These are phyloP conservation scores for Tothia fuscella DNA, from an alignment of 2,329 filamentous ascomycete species.

Conservation along the genomic window DNA sequence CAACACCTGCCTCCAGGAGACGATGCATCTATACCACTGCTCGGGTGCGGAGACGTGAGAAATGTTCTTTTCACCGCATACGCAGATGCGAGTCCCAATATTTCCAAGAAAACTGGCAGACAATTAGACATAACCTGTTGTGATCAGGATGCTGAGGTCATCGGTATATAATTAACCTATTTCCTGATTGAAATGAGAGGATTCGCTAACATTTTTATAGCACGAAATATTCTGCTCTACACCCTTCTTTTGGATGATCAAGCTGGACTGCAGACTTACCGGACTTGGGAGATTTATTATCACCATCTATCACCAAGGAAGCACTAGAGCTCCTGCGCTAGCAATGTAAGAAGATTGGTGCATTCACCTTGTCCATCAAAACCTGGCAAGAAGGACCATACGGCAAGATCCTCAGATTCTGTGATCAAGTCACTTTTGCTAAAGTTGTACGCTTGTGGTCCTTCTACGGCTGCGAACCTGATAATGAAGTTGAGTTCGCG, in stretches of 20 bases:
- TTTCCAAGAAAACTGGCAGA: neutral
- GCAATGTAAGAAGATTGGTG: conserved; percentile 35
- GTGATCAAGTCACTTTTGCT: conserved; percentile 35
- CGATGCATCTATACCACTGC: conserved; percentile 38
- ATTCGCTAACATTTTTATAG: no score
- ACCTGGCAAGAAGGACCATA: conserved; percentile 37
- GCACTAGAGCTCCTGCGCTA: conserved; percentile 26
- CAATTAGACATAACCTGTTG: conserved; percentile 45
- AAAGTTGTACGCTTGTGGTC: conserved; percentile 32
- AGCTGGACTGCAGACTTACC: no score
- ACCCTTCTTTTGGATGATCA: no score
- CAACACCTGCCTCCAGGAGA: conserved; percentile 36
- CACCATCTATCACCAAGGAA: conserved; percentile 34
- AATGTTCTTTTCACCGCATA: conserved; percentile 41
- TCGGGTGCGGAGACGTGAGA: conserved; percentile 46
- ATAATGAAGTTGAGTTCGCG: no score
- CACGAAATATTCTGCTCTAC: no score
- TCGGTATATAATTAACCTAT: conserved; percentile 42
- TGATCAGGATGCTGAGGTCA: conserved; percentile 37
- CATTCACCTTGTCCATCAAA: conserved; percentile 26
- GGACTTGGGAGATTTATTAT: conserved; percentile 46
- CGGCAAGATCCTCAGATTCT: conserved; percentile 35
- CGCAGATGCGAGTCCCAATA: neutral
- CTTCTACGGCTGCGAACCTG: conserved; percentile 19
- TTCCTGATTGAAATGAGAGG: no score